phyloP scores from a whole-genome alignment of 176 grass and related monocot genomes.

The Microstegium vimineum region DNA sequence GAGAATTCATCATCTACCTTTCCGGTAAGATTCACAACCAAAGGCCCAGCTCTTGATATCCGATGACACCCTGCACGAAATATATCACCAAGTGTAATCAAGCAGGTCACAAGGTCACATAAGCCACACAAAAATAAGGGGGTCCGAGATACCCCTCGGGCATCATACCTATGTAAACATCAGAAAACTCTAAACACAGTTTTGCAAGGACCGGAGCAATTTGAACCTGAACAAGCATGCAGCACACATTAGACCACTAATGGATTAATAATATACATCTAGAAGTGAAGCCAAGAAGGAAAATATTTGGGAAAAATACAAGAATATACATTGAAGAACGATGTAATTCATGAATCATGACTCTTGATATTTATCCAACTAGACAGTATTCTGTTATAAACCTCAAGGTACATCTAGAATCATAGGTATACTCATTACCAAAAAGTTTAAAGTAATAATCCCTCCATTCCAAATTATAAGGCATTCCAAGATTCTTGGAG shows the following conservation, averaged over 20 bases:
- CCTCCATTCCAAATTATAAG: too few species aligned
- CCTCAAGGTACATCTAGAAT: neutral
- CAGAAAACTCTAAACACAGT: constrained; percentile 78
- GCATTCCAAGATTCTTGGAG: too few species aligned
- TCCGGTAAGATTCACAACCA: constrained; percentile 70
- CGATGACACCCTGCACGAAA: constrained; percentile 66
- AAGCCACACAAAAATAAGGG: neutral
- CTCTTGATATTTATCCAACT: neutral
- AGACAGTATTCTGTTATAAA: constrained; percentile 18
- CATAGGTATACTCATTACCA: neutral
- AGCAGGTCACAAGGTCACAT: neutral
- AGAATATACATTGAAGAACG: constrained; percentile 4
- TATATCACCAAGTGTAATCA: constrained; percentile 10
- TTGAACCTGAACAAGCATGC: constrained; percentile 61
- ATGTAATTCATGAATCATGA: neutral
- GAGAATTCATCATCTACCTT: constrained; percentile 62
- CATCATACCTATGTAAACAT: constrained; percentile 83
- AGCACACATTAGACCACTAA: constrained; percentile 9
- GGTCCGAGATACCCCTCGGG: neutral
- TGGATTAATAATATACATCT: constrained; percentile 6
- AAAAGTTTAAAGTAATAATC: neutral
- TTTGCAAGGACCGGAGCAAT: constrained; percentile 64
- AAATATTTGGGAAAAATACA: constrained; percentile 8
- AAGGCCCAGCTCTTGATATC: constrained; percentile 52
- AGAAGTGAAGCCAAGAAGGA: constrained; percentile 7